Evolutionary conservation across 129 eudicot species (phyloP), one percentile per base, ranked within the genome.

Genomic region (Flaveria robusta): DNA sequence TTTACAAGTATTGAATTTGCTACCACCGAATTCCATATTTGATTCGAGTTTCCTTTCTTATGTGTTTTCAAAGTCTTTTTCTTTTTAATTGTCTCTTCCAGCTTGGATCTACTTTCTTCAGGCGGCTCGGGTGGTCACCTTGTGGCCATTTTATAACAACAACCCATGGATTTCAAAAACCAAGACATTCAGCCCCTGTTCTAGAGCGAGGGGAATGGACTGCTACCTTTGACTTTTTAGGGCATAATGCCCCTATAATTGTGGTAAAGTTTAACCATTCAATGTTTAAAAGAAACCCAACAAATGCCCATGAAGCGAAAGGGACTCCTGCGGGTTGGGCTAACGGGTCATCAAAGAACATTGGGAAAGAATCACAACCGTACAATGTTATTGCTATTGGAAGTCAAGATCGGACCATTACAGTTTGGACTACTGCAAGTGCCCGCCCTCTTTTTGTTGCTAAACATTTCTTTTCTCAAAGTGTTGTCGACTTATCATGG

Each of bases 51-150:
- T 27, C n/a, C 22, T 13, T 37, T 41, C 31, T 31, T 73, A 49
- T 19, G 56, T 49, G 15, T 7, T 16, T 1, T 24, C 27, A 3
- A 41, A 26, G 47, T 65, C 64, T 31, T 29, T 20, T 22, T 63
- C 24, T 49, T 31, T 66, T 42, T 60, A 15, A 63, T 34, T 22
- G 34, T 46, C 9, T 68, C 74, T 68, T 83, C 18, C 95, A 95
- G 99, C 92, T 95, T 78, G 99, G 99, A 42, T 95, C 99, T 55
- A 95, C 97, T 45, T 95, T 95, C 84, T 95, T 95, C 79, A 89
- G 99, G 82, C 88, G 99, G 82, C 97, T 95, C n/a, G 99, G 97
- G 54, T 95, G 99, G 99, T 95, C 99, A 11, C 99, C 99, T 27
- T 95, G 99, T 77, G 99, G 99, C 46, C 97, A 95, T 85, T 95